These are phyloP conservation scores for Gigaspora rosea DNA, from an alignment of 192 early-diverging fungal species.

Conservation along the genomic window DNA sequence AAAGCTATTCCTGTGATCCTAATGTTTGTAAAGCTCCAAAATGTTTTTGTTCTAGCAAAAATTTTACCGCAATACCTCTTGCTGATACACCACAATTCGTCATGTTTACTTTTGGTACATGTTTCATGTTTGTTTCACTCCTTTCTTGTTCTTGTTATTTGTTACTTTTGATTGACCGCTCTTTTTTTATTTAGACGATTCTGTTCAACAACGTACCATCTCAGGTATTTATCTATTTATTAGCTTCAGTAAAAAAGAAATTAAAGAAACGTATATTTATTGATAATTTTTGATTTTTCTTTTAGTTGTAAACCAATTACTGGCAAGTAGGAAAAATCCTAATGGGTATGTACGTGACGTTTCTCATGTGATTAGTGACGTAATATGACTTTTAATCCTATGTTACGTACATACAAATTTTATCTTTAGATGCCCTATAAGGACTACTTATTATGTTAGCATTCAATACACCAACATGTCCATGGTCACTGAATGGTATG, in stretches of 20 bases:
- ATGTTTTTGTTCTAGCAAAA: slow-evolving; percentile 53
- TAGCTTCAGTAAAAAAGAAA: background rate
- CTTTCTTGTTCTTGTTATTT: background rate
- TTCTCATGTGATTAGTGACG: slow-evolving; percentile 30
- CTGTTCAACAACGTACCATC: slow-evolving; percentile 47
- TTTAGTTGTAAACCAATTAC: background rate
- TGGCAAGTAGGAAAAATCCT: slow-evolving; percentile 4
- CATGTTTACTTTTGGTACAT: slow-evolving; percentile 55
- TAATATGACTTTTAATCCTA: slow-evolving; percentile 14
- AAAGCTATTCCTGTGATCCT: slow-evolving; percentile 48
- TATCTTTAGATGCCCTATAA: slow-evolving; percentile 52
- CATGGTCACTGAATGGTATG: slow-evolving; percentile 61
- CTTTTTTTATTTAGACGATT: slow-evolving; percentile 45
- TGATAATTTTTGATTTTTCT: background rate
- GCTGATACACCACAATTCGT: slow-evolving; percentile 60
- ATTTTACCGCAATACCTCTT: slow-evolving; percentile 51
- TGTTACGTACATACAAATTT: background rate
- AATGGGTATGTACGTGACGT: slow-evolving; percentile 7
- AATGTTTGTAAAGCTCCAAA: slow-evolving; percentile 51
- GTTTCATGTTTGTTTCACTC: background rate
- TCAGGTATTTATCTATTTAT: background rate
- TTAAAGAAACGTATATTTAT: background rate
- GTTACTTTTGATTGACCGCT: background rate
- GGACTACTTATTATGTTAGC: slow-evolving; percentile 62
- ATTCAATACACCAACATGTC: slow-evolving; percentile 64